Base-by-base conservation (phyloP, 176 grass and related monocot genomes). In the Neostapfia colusana region DNA sequence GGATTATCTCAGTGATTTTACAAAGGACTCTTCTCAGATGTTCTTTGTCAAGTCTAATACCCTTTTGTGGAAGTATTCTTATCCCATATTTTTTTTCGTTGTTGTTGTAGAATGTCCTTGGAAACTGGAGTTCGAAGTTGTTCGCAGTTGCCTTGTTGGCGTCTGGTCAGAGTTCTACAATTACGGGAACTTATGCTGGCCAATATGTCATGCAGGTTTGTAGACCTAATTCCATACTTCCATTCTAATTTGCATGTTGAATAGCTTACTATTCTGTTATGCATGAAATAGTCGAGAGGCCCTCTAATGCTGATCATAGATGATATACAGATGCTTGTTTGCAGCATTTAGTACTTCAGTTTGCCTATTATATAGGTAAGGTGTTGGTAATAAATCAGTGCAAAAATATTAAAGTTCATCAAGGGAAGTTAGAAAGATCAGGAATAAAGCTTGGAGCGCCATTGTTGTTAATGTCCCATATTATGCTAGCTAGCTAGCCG, bases 121-220 rank as follows among this genome's bases (percentile, higher is more conserved):
- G 95, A 84, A 88, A 65, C 45, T 98, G 95, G 95, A 89, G 91
- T 82, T 98, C 95, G 57, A 98, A 98, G 85, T 76, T 98, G 74
- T 98, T 94, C 23, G 91, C 95, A 38, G 62, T 98, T 68, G 95
- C 95, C 54, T 90, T 98, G 72, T 77, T 98, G 76, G 95, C 95
- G 46, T 98, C 91, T 70, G 95, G 95, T 72, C 95, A 98, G 69
- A 98, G 91, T 86, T 98, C 95, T 79, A 94, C 95, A 78, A 98
- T 98, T 76, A 98, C 91, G 0, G 95, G 95, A 81, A 98, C 95
- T 20, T 98, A 98, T 79, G 95, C 95, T 7, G 95, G 95, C 61
- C 95, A 94, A 74, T 98, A 98, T 69, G 95, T 94, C 45, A 98
- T 98, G 95, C 95, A 98, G 95, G 95, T 94, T 70, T 74, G 13